Evolutionary conservation across 75 land plant species (phyloP).

Genomic region (Isoetes taiwanensis): DNA sequence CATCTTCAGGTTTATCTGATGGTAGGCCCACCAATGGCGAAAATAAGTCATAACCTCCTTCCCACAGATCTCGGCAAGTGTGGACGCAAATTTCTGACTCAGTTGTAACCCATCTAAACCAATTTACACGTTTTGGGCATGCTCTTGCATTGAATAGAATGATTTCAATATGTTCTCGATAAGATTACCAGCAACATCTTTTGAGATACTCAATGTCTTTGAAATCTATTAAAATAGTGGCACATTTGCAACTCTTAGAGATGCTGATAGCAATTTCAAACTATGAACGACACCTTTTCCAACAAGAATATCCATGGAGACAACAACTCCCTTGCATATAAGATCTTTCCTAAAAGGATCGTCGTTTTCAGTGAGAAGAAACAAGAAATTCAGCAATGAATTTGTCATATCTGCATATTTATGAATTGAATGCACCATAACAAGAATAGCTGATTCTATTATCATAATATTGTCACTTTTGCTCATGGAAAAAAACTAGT

Average conservation of each 20-base stretch:
- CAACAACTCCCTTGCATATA: conserved; percentile 37
- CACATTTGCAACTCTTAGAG: too few species aligned
- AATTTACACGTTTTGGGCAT: too few species aligned
- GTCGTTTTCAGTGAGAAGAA: conserved; percentile 61
- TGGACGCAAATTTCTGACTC: conserved; percentile 25
- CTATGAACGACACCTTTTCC: conserved; percentile 62
- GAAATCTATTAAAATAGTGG: too few species aligned
- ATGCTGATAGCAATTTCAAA: conserved; percentile 38
- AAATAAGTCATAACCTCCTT: conserved; percentile 29
- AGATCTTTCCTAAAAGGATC: conserved; percentile 44
- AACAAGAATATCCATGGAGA: conserved; percentile 41
- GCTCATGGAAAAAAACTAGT: conserved; percentile 83
- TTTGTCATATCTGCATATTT: conserved; percentile 62
- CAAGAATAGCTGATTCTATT: conserved; percentile 79
- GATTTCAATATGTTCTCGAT: too few species aligned
- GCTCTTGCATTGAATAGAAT: too few species aligned
- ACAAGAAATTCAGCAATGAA: conserved; percentile 76
- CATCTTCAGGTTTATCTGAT: conserved; percentile 16
- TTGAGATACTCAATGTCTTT: too few species aligned
- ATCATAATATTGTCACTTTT: conserved; percentile 78
- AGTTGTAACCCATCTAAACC: too few species aligned
- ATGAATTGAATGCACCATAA: conserved; percentile 77
- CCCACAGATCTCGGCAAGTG: conserved; percentile 19
- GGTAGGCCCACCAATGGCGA: conserved; percentile 9
- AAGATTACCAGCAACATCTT: too few species aligned